Base-by-base conservation (phyloP, 2,329 filamentous ascomycete species). In the Byssochlamys sp. region DNA sequence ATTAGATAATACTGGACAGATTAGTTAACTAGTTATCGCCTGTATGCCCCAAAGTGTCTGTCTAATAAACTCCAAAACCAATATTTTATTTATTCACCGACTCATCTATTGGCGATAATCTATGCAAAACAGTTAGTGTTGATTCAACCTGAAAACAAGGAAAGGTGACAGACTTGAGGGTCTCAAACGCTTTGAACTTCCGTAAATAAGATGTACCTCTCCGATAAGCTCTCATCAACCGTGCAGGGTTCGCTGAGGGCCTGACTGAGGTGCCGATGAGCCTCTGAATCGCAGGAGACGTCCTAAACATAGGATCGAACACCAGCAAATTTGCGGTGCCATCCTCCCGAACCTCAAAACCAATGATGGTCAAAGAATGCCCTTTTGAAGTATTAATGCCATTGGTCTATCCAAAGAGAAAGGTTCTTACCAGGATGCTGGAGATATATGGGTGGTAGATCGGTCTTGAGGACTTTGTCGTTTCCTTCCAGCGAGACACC, bases 281-380 rank as follows among this genome's bases (percentile, higher is more conserved):
- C 55, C 81, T 81, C 60, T 77, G 79, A 65, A 95, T 81, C 19
- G 79, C 80, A 2, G 79, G 77, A 0, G 86, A 82, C 52, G 91
- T 87, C 56, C 82, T 84, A 70, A 89, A 90, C 75, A 88, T 88
- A 1, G 92, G 91, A 69, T 97, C 91, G 69, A 96, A 95, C 11
- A 96, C 88, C 0, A 97, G 77, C 19, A 97, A 76, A 63, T 89
- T 88, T 55, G 80, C 76, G 19, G 78, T 76, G 27, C 88, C 88
- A 59, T 87, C 80, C 33, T 74, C 77, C 28, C 80, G 82, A 62
- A 82, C 83, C 72, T 96, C 91, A 27, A 95, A 80, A 0, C 92
- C 92, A 56, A 97, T 79, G 55, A 97, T 90, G 0, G 90, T 95
- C 77, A 96, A 80, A 1, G 91, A 96, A 71, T 97, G 92, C 7